Evolutionary conservation across 2,329 filamentous ascomycete genomes (phyloP).

Genomic region (Xylariaceae sp.): DNA sequence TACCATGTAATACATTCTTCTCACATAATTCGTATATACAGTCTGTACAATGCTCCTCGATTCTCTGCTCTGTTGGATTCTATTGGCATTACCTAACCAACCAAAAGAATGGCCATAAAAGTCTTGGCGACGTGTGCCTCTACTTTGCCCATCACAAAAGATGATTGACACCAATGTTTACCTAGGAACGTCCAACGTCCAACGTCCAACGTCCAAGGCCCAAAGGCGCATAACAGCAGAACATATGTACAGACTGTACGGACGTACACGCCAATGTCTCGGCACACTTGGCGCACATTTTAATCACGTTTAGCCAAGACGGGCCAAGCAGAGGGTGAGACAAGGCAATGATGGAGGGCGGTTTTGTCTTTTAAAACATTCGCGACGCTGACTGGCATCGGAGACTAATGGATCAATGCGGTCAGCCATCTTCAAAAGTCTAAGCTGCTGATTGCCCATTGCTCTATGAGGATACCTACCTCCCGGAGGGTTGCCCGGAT

Average conservation of each 20-base stretch:
- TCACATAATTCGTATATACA: too few species aligned
- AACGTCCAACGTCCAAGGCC: not conserved
- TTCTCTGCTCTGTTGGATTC: conserved; percentile 4
- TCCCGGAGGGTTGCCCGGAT: conserved; percentile 4
- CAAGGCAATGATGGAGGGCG: conserved; percentile 15
- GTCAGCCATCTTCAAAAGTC: conserved; percentile 1
- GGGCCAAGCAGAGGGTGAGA: conserved; percentile 18
- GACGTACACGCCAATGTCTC: conserved; percentile 22
- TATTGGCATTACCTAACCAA: conserved; percentile 10
- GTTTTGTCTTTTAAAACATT: conserved; percentile 1
- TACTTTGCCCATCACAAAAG: conserved; percentile 2
- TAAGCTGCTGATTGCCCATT: conserved; percentile 7
- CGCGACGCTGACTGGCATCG: conserved; percentile 7
- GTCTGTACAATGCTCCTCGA: not conserved
- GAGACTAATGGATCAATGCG: conserved; percentile 3
- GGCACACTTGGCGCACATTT: conserved; percentile 28
- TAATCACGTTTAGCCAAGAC: conserved; percentile 17
- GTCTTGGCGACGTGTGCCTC: conserved; percentile 12
- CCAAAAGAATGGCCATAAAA: conserved; percentile 5
- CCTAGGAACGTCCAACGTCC: conserved; percentile 12
- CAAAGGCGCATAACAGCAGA: too few species aligned
- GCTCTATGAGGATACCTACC: not conserved
- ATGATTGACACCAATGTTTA: not conserved
- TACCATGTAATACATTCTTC: too few species aligned
- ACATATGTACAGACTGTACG: conserved; percentile 16